Base-by-base conservation (phyloP, 768 basidiomycete species). In the Lentinus brumalis region DNA sequence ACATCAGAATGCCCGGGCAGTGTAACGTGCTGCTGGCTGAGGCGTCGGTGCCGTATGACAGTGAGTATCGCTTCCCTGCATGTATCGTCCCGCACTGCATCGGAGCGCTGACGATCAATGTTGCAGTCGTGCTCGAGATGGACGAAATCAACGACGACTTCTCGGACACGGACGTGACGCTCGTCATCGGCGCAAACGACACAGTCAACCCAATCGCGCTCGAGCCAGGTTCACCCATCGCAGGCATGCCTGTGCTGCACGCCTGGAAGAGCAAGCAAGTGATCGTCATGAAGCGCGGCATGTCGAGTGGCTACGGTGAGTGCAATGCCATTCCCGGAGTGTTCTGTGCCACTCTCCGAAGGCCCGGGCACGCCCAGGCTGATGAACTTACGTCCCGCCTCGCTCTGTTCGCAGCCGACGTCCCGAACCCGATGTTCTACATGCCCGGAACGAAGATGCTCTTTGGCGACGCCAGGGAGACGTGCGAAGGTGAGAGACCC, bases 81-180 rank as follows among this genome's bases (percentile, higher is more conserved):
- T 16, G 12, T 12, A 16, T 0, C 6, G 7, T n/a, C 30, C 14
- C 26, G 35, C 3, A 35, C 11, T 35, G 35, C 15, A n/a, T 26
- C 41, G 29, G 40, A 40, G 42, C 39, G 32, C 10, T 53, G n/a
- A 44, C 18, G 40, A 32, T 18, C 51, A 14, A 41, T 54, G 18
- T 35, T n/a, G 12, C 66, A 93, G 92, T 94, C 65, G 92, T 94
- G 42, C 78, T 91, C 60, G 93, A 95, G 76, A 94, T 95, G 93
- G 93, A 95, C 62, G 93, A 95, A 75, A 94, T 95, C 77, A 94
- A 95, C 70, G 91, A 94, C 42, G 93, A 95, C 71, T 95, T 95
- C 73, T 78, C 80, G 54, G 91, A 92, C 39, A 95, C 93, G 0
- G 93, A 95, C 69, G 83, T 95, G n/a, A 91, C 89, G 7, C 83